Evolutionary conservation across 2,329 filamentous ascomycete genomes (phyloP), one percentile per base, ranked within the genome.

Genomic region (Shiraia sp.): DNA sequence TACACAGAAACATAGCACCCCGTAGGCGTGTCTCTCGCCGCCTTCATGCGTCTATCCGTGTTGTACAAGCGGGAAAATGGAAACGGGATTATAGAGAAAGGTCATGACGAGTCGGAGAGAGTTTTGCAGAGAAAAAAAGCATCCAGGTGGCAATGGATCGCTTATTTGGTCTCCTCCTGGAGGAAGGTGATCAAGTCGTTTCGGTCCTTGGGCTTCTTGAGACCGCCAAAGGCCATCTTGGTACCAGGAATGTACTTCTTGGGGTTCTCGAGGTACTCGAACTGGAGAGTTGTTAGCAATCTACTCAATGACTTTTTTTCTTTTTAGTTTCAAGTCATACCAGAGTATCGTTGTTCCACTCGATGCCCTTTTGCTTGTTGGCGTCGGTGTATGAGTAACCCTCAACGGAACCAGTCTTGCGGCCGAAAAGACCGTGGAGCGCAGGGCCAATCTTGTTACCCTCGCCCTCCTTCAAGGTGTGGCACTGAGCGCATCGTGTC

Each of bases 191-290:
- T 96, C 68, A 99, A 82, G 77, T 99, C 92, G 75, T 97, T 96
- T 75, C 93, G 85, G 81, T 97, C 93, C 88, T 97, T 97, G 72
- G 85, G 83, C 89, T 99, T 99, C 91, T 99, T 99, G 72, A 99
- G 84, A 75, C 93, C 93, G 79, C 93, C 93, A 73, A 97, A 99
- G 68, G 93, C 93, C 93, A 99, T 99, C 90, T 97, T 99, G 80
- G 93, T 99, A 65, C 93, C 93, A 63, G 93, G 93, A 59, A 99
- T 96, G 85, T 91, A 99, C 84, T 97, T 97, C 87, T 99, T 99
- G 79, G 93, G 93, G 87, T 97, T 97, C 85, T 99, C 93, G 69
- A 99, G 91, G 86, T 99, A 99, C 61, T 86, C 82, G 78, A 96
- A 97, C 88, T 91, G 64, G 34, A 23, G 10, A 34, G 24, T 28